A percentile compares a stretch with the other conserved stretches of the same genome.
These are phyloP conservation scores for Allium cepa DNA, from an alignment of 106 monocot genomes.

Conservation along the genomic window DNA sequence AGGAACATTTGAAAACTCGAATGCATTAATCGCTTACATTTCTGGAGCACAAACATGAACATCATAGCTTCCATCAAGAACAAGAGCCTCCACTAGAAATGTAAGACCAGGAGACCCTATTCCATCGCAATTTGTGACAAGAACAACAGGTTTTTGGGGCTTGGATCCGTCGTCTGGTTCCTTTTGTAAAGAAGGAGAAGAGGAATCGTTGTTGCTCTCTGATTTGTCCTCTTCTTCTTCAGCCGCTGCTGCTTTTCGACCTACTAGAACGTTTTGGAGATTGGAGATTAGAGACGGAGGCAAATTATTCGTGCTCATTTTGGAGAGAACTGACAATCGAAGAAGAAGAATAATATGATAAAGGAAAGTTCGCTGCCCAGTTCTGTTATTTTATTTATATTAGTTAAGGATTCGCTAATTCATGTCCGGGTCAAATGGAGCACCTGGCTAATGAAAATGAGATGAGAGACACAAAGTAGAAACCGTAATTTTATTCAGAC, in stretches of 20 bases:
- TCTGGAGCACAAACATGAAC: conserved; percentile 86
- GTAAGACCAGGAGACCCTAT: conserved; percentile 69
- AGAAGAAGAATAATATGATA: conserved; percentile 2
- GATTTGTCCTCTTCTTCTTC: conserved; percentile 7
- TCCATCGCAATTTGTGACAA: conserved; percentile 86
- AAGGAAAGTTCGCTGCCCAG: background rate
- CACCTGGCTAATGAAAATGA: too few species aligned
- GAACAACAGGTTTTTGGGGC: conserved; percentile 41
- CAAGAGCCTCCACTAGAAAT: conserved; percentile 72
- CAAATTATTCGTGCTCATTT: conserved; percentile 22
- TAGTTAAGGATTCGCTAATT: too few species aligned
- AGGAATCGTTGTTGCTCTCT: conserved; percentile 3
- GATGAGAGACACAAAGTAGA: too few species aligned
- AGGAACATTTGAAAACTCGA: background rate
- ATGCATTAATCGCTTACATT: conserved; percentile 40
- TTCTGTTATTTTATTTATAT: too few species aligned
- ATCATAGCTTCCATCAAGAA: conserved; percentile 38
- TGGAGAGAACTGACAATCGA: background rate
- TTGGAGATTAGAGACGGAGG: conserved; percentile 75
- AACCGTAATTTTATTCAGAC: too few species aligned
- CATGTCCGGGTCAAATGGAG: too few species aligned
- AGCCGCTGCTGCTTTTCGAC: conserved; percentile 21
- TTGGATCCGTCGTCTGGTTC: background rate
- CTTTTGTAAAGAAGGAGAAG: background rate
- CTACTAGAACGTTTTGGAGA: conserved; percentile 69